phyloP scores from a whole-genome alignment of 2,329 filamentous ascomycete genomes.

The Daldinia sp. region DNA sequence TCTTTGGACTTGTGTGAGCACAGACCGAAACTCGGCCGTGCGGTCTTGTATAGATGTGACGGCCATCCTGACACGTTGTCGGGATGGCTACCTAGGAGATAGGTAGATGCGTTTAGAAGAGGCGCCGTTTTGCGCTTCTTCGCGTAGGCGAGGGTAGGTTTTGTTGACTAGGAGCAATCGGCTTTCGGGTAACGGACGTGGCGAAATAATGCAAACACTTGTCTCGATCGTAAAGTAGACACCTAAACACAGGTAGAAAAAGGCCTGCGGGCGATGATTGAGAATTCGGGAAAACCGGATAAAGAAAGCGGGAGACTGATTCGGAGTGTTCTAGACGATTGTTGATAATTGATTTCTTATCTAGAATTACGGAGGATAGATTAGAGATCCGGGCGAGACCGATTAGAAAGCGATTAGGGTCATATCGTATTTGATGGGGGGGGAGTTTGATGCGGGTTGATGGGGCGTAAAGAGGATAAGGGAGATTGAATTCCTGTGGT shows the following conservation, averaged over 20 bases:
- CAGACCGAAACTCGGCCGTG: slow-evolving; percentile 92
- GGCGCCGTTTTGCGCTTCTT: neutral
- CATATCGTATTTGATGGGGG: neutral
- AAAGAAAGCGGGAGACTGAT: slow-evolving; percentile 9
- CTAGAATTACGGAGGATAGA: neutral
- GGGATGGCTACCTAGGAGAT: slow-evolving; percentile 17
- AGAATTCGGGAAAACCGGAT: slow-evolving; percentile 31
- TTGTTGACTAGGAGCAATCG: neutral
- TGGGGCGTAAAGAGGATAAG: neutral
- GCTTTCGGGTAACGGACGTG: no score
- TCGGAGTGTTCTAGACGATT: slow-evolving; percentile 19
- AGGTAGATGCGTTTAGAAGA: neutral
- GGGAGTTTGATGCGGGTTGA: neutral
- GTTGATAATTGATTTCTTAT: slow-evolving; percentile 8
- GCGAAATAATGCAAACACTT: neutral
- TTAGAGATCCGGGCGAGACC: neutral
- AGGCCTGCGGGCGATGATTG: neutral
- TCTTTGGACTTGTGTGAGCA: slow-evolving; percentile 85
- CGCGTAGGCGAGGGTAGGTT: neutral
- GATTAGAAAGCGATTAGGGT: neutral
- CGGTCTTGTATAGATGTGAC: slow-evolving; percentile 91
- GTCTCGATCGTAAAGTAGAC: slow-evolving; percentile 5
- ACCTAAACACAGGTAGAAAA: neutral
- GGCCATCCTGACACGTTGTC: slow-evolving; percentile 59
- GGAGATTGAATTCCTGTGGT: neutral